Evolutionary conservation across 768 basidiomycete species (phyloP).

Genomic region (Russula abietina): DNA sequence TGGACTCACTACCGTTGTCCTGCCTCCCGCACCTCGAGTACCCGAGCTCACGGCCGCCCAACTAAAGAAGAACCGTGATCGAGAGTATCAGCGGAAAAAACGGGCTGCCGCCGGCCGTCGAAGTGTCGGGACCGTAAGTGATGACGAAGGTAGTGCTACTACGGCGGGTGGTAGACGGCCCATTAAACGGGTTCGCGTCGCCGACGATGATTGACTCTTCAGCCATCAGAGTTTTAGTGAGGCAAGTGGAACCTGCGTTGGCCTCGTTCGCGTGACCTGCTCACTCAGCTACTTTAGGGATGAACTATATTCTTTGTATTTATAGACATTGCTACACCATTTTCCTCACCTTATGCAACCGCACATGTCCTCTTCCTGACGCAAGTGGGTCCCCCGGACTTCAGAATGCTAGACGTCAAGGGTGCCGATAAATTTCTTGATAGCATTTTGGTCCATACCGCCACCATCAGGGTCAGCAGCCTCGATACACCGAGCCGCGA

Average conservation of each 20-base stretch:
- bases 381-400: background rate
- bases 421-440: constrained; percentile 48
- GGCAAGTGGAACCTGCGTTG: background rate
- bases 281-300: background rate
- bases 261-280: background rate
- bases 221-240: background rate
- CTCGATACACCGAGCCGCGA: constrained; percentile 72
- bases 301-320: constrained; percentile 18
- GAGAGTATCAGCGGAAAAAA: constrained; percentile 76
- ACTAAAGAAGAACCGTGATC: constrained; percentile 71
- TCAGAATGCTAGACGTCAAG: constrained; percentile 36
- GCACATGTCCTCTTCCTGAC: background rate
- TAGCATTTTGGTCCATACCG: constrained; percentile 47
- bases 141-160: constrained; percentile 56
- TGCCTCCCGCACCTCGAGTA: constrained; percentile 63
- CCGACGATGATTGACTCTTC: constrained; percentile 41
- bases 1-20: constrained; percentile 69
- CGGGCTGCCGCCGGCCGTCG: constrained; percentile 55
- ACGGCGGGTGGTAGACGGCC: constrained; percentile 43
- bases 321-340: constrained; percentile 8
- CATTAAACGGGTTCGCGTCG: constrained; percentile 61
- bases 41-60: constrained; percentile 67
- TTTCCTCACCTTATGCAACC: constrained; percentile 1
- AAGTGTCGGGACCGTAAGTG: constrained; percentile 63
- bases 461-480: constrained; percentile 71